These are phyloP conservation scores for Trichoderma guizhouense DNA, from an alignment of 2,329 filamentous ascomycete genomes.

Conservation along the genomic window DNA sequence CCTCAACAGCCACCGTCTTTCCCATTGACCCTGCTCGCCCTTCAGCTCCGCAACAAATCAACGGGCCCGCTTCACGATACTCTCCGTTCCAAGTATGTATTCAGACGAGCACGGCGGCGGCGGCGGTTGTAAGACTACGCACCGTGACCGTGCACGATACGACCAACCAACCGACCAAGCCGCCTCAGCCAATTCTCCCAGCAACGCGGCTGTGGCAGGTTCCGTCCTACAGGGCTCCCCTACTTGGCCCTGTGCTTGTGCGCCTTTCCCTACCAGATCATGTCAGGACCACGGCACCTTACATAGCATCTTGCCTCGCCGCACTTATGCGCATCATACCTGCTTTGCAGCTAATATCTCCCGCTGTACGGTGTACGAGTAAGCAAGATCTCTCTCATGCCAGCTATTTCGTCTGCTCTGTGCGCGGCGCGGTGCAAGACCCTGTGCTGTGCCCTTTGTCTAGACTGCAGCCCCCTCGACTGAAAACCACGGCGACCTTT, in stretches of 20 bases:
- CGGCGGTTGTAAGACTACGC: neutral
- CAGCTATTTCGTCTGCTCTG: neutral
- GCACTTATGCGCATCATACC: constrained; percentile 38
- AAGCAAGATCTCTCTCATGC: neutral
- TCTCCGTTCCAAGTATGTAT: neutral
- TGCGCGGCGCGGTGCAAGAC: neutral
- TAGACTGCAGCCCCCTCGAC: constrained; percentile 3
- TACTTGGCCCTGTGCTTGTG: neutral
- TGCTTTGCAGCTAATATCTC: constrained; percentile 24
- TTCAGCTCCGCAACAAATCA: neutral
- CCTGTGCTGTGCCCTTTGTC: neutral
- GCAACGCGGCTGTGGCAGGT: constrained; percentile 8
- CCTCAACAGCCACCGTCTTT: neutral
- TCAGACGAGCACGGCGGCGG: neutral
- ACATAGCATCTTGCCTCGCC: neutral
- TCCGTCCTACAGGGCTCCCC: constrained; percentile 15
- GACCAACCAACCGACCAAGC: neutral
- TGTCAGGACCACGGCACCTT: neutral
- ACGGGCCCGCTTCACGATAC: neutral
- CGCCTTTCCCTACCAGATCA: constrained; percentile 2
- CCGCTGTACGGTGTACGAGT: neutral
- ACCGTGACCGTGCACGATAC: neutral
- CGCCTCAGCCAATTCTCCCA: neutral
- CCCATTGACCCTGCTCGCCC: neutral
- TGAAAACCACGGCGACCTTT: constrained; percentile 15